Base-by-base conservation (phyloP, 106 monocot species). In the Acanthochlamys bracteata region DNA sequence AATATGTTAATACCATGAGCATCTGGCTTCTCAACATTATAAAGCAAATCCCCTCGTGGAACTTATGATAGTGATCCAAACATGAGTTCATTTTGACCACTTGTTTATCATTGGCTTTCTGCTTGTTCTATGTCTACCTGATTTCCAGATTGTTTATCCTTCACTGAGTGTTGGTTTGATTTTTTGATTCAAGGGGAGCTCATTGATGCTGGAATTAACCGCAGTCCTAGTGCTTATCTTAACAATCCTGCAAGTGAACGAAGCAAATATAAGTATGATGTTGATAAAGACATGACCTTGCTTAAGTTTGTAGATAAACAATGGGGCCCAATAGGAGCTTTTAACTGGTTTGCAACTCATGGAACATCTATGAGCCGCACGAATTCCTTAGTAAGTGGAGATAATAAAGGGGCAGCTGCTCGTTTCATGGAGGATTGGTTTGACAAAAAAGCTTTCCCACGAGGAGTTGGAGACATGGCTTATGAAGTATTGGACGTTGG, bases 261-360 rank as follows among this genome's bases (percentile, higher is more conserved):
- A 57, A 17, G 24, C 6, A 61, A 60, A 7, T 75, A 75, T 46
- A 25, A n/a, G 8, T 45, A 41, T 15, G 47, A 75, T 43, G 75
- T 75, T 20, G 75, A 75, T 54, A 63, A 68, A 12, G 69, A 64
- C 7, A 75, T 75, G 75, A 75, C 69, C 0, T 56, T 75, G 14
- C 63, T 75, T 15, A 75, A 75, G 41, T 75, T 75, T 25, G 33
- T 75, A 0, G 69, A 69, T 42, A 53, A 24, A 25, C 42, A 63
- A 15, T 42, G 23, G 49, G 67, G 68, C 11, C 19, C n/a, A 0
- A 42, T 75, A 0, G 75, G 75, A 9, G 9, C 69, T 7, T 75
- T 75, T 53, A 75, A 75, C 43, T 75, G 75, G 75, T 75, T 75
- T 53, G 75, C 75, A 14, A 75, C 75, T 12, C 75, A 75, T 47